phyloP scores from a whole-genome alignment of 257 asterid genomes.

The Fraxinus pennsylvanica region DNA sequence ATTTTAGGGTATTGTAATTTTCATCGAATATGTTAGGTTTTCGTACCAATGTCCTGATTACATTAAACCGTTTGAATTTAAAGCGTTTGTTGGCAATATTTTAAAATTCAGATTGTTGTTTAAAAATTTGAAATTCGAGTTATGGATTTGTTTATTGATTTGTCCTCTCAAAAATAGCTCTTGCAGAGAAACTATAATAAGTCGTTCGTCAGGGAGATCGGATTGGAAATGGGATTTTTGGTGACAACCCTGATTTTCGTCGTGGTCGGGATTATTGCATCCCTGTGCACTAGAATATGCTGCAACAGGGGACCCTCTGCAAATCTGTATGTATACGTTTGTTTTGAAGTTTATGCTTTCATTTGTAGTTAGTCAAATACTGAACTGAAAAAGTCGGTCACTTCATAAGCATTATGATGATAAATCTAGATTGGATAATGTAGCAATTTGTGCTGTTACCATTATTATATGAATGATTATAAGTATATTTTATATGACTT shows the following conservation, averaged over 20 bases:
- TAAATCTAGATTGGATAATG: not conserved
- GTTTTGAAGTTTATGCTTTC: not conserved
- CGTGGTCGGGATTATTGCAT: conserved; percentile 75
- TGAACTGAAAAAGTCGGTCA: not conserved
- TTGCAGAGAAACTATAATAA: conserved; percentile 28
- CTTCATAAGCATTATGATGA: not conserved
- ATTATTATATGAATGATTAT: not conserved
- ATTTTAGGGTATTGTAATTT: conserved; percentile 19
- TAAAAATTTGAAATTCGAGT: conserved; percentile 7
- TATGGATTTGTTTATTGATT: conserved; percentile 27
- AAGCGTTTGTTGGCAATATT: not conserved
- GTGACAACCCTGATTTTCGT: conserved; percentile 75
- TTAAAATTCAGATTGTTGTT: conserved; percentile 13
- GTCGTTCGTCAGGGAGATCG: conserved; percentile 17
- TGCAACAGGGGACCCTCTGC: conserved; percentile 94
- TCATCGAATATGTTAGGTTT: not conserved
- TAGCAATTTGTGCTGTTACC: not conserved
- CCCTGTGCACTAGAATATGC: conserved; percentile 77
- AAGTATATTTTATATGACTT: not conserved
- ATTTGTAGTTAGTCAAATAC: not conserved
- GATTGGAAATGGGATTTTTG: conserved; percentile 73
- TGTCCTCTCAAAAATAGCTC: not conserved
- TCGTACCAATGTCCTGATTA: conserved; percentile 16
- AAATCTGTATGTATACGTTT: conserved; percentile 64
- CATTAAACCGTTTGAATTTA: not conserved